These are phyloP conservation scores for Alloascoidea africana DNA, from an alignment of 805 yeast species.

Conservation along the genomic window DNA sequence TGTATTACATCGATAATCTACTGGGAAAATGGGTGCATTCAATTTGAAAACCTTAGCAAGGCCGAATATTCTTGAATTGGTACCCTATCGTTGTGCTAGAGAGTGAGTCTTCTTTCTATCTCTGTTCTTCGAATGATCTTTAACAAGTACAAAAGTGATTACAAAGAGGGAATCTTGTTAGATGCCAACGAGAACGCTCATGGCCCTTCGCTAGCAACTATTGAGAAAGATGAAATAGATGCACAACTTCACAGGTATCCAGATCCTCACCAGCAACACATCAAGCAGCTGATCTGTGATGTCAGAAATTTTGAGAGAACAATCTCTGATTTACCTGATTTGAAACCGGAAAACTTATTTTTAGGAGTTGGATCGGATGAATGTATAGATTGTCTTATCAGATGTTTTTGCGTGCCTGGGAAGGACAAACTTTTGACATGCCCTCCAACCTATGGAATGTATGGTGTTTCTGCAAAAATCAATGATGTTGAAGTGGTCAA, in stretches of 20 bases:
- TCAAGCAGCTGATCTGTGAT: constrained; percentile 56
- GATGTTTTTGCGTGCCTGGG: constrained; percentile 76
- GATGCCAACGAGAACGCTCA: constrained; percentile 96
- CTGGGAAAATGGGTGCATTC: constrained; percentile 23
- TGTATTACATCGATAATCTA: not conserved
- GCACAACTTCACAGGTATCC: constrained; percentile 82
- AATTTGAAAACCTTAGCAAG: constrained; percentile 49
- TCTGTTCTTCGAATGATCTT: no score
- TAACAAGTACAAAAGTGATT: constrained; percentile 31
- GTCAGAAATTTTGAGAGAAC: constrained; percentile 47
- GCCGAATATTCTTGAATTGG: constrained; percentile 69
- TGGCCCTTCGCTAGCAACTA: constrained; percentile 56
- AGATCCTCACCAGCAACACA: constrained; percentile 80
- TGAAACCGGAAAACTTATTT: constrained; percentile 59
- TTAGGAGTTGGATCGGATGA: constrained; percentile 98
- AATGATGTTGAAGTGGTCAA: constrained; percentile 71
- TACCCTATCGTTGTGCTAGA: constrained; percentile 93
- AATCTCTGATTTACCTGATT: constrained; percentile 12
- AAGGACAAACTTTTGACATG: constrained; percentile 69
- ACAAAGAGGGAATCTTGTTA: constrained; percentile 69
- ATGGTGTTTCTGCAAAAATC: constrained; percentile 76
- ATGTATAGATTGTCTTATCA: constrained; percentile 73
- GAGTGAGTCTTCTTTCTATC: constrained; percentile 28
- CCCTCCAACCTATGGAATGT: constrained; percentile 98
- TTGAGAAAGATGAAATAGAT: constrained; percentile 27